phyloP scores from a whole-genome alignment of 257 asterid species.

The Solanum medicagineum region DNA sequence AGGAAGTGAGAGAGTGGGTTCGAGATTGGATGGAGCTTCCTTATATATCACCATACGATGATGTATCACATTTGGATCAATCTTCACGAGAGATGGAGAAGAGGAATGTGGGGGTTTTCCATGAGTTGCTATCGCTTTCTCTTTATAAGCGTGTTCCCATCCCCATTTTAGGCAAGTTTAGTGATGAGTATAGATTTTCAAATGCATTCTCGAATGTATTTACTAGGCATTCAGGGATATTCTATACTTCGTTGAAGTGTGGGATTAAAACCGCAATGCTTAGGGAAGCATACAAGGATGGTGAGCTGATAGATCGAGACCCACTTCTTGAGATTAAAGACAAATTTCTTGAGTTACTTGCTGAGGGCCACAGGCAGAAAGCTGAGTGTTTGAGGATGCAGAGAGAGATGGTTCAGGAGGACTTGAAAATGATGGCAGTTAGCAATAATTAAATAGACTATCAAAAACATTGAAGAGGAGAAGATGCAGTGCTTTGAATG shows the following conservation, averaged over 20 bases:
- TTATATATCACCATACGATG: conserved; percentile 74
- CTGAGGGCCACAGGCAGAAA: conserved; percentile 45
- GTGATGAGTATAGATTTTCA: conserved; percentile 69
- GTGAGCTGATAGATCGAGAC: conserved; percentile 24
- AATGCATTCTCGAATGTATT: conserved; percentile 67
- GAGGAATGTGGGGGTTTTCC: conserved; percentile 79
- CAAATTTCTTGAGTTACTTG: conserved; percentile 59
- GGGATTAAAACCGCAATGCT: conserved; percentile 82
- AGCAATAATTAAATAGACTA: neutral
- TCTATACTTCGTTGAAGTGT: conserved; percentile 76
- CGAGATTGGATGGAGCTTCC: conserved; percentile 91
- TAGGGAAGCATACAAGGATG: conserved; percentile 80
- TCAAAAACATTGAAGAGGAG: neutral
- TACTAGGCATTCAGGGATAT: conserved; percentile 82
- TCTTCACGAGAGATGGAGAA: conserved; percentile 84
- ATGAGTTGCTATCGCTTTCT: conserved; percentile 71
- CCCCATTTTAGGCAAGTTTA: conserved; percentile 54
- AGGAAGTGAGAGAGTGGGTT: conserved; percentile 94
- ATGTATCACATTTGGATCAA: conserved; percentile 43
- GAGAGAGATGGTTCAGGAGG: conserved; percentile 26
- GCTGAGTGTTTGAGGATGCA: conserved; percentile 34
- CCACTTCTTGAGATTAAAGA: conserved; percentile 45
- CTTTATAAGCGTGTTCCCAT: conserved; percentile 62
- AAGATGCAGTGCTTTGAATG: neutral
- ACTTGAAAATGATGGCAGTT: conserved; percentile 31